phyloP scores from a whole-genome alignment of 495 filamentous ascomycete genomes.

The Podospora pseudoanserina region DNA sequence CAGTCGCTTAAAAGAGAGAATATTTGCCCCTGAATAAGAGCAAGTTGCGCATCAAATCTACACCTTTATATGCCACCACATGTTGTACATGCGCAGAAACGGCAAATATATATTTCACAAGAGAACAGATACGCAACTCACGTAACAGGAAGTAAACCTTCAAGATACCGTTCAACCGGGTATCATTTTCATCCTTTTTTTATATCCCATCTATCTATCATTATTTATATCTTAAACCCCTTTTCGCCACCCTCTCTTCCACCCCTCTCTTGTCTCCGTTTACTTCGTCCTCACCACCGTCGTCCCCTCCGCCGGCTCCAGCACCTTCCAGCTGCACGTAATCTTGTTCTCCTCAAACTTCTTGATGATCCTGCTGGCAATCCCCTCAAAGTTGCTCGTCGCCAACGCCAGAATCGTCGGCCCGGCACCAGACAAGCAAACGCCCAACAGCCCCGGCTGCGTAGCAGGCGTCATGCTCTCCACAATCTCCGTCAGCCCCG shows the following conservation, averaged over 20 bases:
- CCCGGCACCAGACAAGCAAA: conserved; percentile 89
- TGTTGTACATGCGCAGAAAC: no score
- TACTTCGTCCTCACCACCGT: conserved; percentile 46
- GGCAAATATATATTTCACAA: no score
- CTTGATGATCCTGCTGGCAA: conserved; percentile 70
- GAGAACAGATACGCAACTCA: no score
- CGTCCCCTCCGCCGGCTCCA: conserved; percentile 84
- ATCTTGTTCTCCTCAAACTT: conserved; percentile 61
- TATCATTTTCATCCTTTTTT: not conserved
- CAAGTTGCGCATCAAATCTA: no score
- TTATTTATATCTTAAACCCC: not conserved
- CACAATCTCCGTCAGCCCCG: conserved; percentile 85
- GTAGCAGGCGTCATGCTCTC: conserved; percentile 77
- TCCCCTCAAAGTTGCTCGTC: conserved; percentile 78
- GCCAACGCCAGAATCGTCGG: conserved; percentile 92
- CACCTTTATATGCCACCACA: no score
- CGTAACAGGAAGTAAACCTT: not conserved
- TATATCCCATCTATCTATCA: not conserved
- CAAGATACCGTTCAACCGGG: not conserved
- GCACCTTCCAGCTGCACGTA: conserved; percentile 76
- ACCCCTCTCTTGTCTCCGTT: no score
- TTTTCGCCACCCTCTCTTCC: not conserved
- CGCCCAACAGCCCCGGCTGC: conserved; percentile 83
- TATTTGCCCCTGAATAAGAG: no score
- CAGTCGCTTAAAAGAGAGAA: no score